Evolutionary conservation across 805 yeast species (phyloP).

Genomic region (Ascoidea tarda): DNA sequence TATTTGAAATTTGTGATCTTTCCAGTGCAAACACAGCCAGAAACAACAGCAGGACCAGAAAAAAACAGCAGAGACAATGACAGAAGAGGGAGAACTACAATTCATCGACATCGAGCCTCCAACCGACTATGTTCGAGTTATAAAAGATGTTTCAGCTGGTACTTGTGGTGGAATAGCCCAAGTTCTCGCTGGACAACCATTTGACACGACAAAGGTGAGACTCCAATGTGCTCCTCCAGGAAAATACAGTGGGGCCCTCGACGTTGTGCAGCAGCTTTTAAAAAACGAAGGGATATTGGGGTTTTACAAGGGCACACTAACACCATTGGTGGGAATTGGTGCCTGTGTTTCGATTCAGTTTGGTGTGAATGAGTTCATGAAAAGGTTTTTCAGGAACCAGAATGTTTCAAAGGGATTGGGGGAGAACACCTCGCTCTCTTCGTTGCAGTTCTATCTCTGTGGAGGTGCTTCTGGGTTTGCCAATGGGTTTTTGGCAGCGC

Average conservation of each 20-base stretch:
- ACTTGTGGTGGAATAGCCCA: conserved; percentile 95
- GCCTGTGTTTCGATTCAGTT: conserved; percentile 96
- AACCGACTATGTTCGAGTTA: conserved; percentile 23
- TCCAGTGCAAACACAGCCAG: too few species aligned
- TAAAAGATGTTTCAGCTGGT: conserved; percentile 79
- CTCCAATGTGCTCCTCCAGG: conserved; percentile 80
- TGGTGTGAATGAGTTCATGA: conserved; percentile 90
- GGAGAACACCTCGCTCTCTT: conserved; percentile 27
- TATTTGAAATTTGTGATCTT: too few species aligned
- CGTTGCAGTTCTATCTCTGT: conserved; percentile 59
- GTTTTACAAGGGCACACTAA: conserved; percentile 85
- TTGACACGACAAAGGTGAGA: conserved; percentile 89
- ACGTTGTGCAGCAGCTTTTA: conserved; percentile 59
- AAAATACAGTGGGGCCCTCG: conserved; percentile 55
- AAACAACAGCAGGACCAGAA: too few species aligned
- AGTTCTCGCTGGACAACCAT: conserved; percentile 91
- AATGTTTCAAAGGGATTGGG: conserved; percentile 18
- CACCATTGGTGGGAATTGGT: conserved; percentile 93
- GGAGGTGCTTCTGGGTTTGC: conserved; percentile 92
- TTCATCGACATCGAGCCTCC: conserved; percentile 4
- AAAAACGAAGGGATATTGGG: conserved; percentile 75
- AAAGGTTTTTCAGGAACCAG: conserved; percentile 44
- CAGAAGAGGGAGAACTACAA: too few species aligned
- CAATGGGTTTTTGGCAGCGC: conserved; percentile 79
- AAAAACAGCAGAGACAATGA: too few species aligned